Evolutionary conservation across 1,284 basidiomycete species (phyloP).

Genomic region (Hortiboletus rubellus): DNA sequence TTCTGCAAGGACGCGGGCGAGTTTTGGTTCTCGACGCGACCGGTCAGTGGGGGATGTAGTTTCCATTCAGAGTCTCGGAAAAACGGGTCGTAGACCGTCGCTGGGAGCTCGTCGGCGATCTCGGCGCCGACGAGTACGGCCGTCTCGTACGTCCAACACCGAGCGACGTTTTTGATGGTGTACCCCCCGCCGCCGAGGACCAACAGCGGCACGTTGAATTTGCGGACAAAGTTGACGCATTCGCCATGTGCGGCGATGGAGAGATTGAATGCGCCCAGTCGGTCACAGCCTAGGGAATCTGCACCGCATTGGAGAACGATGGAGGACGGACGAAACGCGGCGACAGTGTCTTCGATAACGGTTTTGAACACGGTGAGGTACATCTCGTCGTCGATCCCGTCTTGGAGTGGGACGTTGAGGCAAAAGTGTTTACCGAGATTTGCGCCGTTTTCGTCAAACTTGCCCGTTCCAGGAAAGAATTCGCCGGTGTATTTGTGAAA

Average conservation of each 20-base stretch:
- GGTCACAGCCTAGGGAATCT: constrained; percentile 92
- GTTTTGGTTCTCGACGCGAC: constrained; percentile 93
- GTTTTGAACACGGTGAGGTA: constrained; percentile 96
- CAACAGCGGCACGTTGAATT: constrained; percentile 87
- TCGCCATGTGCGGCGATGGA: constrained; percentile 99
- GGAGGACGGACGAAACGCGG: constrained; percentile 83
- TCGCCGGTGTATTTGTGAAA: constrained; percentile 99
- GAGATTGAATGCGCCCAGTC: constrained; percentile 96
- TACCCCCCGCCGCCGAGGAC: constrained; percentile 96
- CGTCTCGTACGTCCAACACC: constrained; percentile 99
- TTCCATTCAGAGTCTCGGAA: constrained; percentile 91
- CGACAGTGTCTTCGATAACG: constrained; percentile 93
- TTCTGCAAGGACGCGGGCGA: constrained; percentile 79
- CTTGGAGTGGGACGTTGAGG: constrained; percentile 93
- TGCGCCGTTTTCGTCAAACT: constrained; percentile 87
- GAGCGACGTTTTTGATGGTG: constrained; percentile 91
- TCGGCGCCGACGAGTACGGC: constrained; percentile 85
- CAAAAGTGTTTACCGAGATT: constrained; percentile 93
- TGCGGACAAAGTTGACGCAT: constrained; percentile 95
- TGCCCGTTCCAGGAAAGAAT: constrained; percentile 97
- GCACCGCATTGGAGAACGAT: constrained; percentile 99
- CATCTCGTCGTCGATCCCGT: constrained; percentile 97
- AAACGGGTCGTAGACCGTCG: constrained; percentile 90
- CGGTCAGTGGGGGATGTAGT: constrained; percentile 89
- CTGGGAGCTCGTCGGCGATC: constrained; percentile 85